Evolutionary conservation across 371 early-diverging fungal species (phyloP).

Genomic region (Mucor plumbeus): DNA sequence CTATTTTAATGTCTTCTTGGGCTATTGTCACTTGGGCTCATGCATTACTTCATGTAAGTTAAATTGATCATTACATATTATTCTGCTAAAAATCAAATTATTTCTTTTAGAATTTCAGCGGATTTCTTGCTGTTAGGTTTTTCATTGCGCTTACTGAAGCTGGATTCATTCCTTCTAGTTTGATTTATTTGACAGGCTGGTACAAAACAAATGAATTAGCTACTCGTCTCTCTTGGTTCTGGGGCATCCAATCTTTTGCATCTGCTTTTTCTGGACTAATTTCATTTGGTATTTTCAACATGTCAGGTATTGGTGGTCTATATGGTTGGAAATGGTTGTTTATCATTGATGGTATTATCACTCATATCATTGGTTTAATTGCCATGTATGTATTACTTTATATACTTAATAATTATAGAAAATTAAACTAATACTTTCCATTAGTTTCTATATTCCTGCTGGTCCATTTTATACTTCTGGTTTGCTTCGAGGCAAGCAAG

Average conservation of each 20-base stretch:
- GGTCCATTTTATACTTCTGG: slow-evolving; percentile 46
- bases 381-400: slow-evolving; percentile 19
- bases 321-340: slow-evolving; percentile 67
- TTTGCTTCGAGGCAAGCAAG: slow-evolving; percentile 39
- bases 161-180: slow-evolving; percentile 65
- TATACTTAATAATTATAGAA: not conserved
- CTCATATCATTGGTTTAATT: slow-evolving; percentile 49
- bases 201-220: slow-evolving; percentile 67
- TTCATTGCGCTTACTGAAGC: slow-evolving; percentile 51
- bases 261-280: slow-evolving; percentile 28
- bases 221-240: slow-evolving; percentile 61
- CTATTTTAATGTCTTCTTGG: slow-evolving; percentile 66
- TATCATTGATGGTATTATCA: slow-evolving; percentile 57
- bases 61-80: not conserved
- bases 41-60: slow-evolving; percentile 33
- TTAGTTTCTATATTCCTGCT: slow-evolving; percentile 49
- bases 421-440: not conserved
- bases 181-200: slow-evolving; percentile 61
- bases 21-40: slow-evolving; percentile 59
- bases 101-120: slow-evolving; percentile 19
- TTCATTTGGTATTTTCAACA: slow-evolving; percentile 59
- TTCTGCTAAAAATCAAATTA: not conserved
- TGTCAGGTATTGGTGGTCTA: slow-evolving; percentile 59
- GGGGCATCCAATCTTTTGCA: slow-evolving; percentile 60
- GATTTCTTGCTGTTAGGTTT: slow-evolving; percentile 33